These are phyloP conservation scores for Pezicula carpinea DNA, from an alignment of 2,329 filamentous ascomycete genomes.

Conservation along the genomic window DNA sequence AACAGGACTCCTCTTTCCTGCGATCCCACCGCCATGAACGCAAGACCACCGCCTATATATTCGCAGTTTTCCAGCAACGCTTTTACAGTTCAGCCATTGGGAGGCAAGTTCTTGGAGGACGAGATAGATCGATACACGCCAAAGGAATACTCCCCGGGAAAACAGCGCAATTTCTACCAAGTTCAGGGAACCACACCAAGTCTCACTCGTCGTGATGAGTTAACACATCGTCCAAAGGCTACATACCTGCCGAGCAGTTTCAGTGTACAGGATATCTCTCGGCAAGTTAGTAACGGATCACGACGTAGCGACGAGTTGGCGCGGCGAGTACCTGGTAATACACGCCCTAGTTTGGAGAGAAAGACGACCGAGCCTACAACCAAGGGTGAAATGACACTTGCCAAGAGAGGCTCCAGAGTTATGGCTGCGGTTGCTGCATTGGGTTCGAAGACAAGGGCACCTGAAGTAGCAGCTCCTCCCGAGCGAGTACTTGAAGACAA, in stretches of 20 bases:
- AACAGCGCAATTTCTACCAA: conserved; percentile 26
- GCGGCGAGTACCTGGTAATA: conserved; percentile 19
- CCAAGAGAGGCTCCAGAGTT: conserved; percentile 49
- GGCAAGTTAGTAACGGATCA: conserved; percentile 22
- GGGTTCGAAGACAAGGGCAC: conserved; percentile 45
- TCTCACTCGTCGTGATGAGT: conserved; percentile 18
- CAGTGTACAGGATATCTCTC: conserved; percentile 27
- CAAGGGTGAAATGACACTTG: conserved; percentile 22
- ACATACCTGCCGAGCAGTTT: conserved; percentile 30
- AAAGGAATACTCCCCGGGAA: conserved; percentile 23
- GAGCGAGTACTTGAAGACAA: conserved; percentile 39
- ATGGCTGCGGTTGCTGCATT: conserved; percentile 62
- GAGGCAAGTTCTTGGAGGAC: conserved; percentile 30
- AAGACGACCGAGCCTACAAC: conserved; percentile 21
- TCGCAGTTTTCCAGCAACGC: conserved; percentile 59
- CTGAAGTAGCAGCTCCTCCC: conserved; percentile 18
- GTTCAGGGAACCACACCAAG: conserved; percentile 21
- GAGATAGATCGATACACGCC: conserved; percentile 30
- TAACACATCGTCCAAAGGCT: conserved; percentile 21
- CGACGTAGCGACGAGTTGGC: conserved; percentile 23
- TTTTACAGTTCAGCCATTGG: conserved; percentile 32
- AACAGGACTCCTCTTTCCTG: conserved; percentile 63
- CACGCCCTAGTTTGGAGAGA: conserved; percentile 20
- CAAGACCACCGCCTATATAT: conserved; percentile 67
- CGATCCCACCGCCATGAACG: conserved; percentile 34